Percentiles rank a stretch among this genome's conserved stretches.
Evolutionary conservation across 2,329 filamentous ascomycete species (phyloP).

Genomic region (Aspergillus felis): DNA sequence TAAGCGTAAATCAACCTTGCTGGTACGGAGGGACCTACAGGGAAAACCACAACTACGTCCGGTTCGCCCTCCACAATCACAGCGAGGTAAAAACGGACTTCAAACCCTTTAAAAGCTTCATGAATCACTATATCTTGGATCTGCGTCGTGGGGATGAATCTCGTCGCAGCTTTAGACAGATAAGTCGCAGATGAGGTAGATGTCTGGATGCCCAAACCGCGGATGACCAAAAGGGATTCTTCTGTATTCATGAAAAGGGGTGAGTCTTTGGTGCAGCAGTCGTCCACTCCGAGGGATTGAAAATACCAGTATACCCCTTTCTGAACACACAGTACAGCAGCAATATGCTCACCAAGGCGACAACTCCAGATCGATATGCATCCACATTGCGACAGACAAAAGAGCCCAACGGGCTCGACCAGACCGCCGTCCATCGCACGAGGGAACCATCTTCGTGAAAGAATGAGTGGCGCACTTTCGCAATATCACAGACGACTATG

Average conservation of each 20-base stretch:
- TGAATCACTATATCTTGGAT: constrained; percentile 93
- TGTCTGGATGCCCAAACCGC: constrained; percentile 87
- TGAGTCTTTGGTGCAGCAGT: constrained; percentile 11
- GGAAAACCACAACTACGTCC: constrained; percentile 92
- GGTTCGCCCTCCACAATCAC: constrained; percentile 87
- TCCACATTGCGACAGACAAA: constrained; percentile 35
- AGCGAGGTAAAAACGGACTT: constrained; percentile 82
- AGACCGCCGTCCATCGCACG: constrained; percentile 29
- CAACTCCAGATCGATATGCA: constrained; percentile 38
- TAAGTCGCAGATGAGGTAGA: constrained; percentile 67
- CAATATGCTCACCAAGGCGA: constrained; percentile 36
- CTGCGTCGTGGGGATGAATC: constrained; percentile 84
- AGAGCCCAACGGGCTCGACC: constrained; percentile 30
- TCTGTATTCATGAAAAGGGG: constrained; percentile 44
- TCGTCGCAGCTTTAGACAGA: constrained; percentile 58
- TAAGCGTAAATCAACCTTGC: background rate
- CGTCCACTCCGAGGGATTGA: background rate
- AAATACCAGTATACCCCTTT: constrained; percentile 50
- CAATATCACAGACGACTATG: constrained; percentile 35
- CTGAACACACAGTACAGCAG: constrained; percentile 45
- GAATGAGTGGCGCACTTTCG: constrained; percentile 28
- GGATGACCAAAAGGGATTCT: constrained; percentile 83
- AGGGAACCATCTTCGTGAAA: constrained; percentile 24
- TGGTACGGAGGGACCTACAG: constrained; percentile 45
- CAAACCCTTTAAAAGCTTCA: constrained; percentile 89